Evolutionary conservation across 2,329 filamentous ascomycete species (phyloP), one percentile per base, ranked within the genome.

Genomic region (Trichoderma koningii): DNA sequence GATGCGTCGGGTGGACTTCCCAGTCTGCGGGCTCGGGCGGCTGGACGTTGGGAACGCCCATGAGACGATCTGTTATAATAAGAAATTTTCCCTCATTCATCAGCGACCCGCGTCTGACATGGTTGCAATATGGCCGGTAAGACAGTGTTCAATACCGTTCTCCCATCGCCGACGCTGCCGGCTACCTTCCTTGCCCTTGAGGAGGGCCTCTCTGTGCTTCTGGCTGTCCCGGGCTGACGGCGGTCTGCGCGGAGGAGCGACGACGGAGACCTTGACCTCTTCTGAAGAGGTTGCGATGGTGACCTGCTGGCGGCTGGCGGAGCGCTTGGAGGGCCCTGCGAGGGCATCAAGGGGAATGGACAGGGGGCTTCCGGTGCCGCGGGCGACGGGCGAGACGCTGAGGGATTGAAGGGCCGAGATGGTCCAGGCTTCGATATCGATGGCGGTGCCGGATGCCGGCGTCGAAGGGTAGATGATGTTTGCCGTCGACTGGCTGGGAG

Each of bases 171-270:
- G 89, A 56, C 94, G 84, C 72, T 94, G 88, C 42, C 94, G 86
- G 71, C 87, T 94, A 41, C 94, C 94, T 76, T 97, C 93, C 70
- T 96, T 96, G 64, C 94, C 94, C 79, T 93, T 96, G 38, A 95
- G 81, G 60, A 96, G 74, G 2, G 88, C 86, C 69, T 97, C 92
- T 19, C 93, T 87, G 59, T 85, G 79, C 63, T 79, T 78, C 75
- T 82, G 76, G 70, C 83, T 85, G 68, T 87, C 90, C 74, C 82
- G 76, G 38, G 78, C 76, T 19, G 82, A 82, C 0, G 73, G 80
- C 62, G 78, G 83, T 63, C 79, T 81, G 67, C 75, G 80, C 67
- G 76, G 47, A 9, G 65, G 61, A 14, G 68, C 52, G 23, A 71
- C 52, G 45, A 64, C 53, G 12, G 51, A 38, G 1, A 38, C 51